These are phyloP conservation scores for Rosa chinensis DNA, from an alignment of 306 rosid genomes.

Conservation along the genomic window DNA sequence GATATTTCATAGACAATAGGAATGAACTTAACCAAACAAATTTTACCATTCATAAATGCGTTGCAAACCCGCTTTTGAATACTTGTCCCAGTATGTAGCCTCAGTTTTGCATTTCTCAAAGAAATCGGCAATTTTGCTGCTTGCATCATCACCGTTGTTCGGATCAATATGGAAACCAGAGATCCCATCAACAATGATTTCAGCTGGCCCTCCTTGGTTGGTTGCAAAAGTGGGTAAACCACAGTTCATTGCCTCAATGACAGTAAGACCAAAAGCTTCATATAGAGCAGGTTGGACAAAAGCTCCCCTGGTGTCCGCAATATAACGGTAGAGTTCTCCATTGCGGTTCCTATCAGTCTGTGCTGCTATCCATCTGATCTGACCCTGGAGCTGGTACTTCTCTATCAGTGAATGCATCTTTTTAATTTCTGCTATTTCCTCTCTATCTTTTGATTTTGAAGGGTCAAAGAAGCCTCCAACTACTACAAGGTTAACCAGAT, in stretches of 20 bases:
- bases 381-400: constrained; percentile 69
- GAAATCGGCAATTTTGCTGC: constrained; percentile 72
- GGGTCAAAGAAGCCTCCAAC: constrained; percentile 96
- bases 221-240: constrained; percentile 96
- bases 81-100: constrained; percentile 50
- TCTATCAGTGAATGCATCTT: constrained; percentile 75
- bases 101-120: constrained; percentile 73
- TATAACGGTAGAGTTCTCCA: constrained; percentile 79
- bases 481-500: constrained; percentile 76
- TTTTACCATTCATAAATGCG: constrained; percentile 85
- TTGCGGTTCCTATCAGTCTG: constrained; percentile 72
- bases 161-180: constrained; percentile 94
- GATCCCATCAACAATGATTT: constrained; percentile 78
- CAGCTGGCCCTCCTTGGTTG: constrained; percentile 97
- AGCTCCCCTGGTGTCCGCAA: constrained; percentile 86
- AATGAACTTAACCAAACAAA: constrained; percentile 11
- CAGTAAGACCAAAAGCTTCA: constrained; percentile 96
- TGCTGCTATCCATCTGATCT: constrained; percentile 95
- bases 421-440: constrained; percentile 72
- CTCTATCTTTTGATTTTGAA: constrained; percentile 87
- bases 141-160: constrained; percentile 63
- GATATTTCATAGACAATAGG: not conserved
- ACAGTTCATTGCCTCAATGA: constrained; percentile 97
- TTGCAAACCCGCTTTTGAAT: constrained; percentile 56
- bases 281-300: constrained; percentile 92